Evolutionary conservation across 73 alveolate species (phyloP).

Genomic region (Paramecium tetraurelia): DNA sequence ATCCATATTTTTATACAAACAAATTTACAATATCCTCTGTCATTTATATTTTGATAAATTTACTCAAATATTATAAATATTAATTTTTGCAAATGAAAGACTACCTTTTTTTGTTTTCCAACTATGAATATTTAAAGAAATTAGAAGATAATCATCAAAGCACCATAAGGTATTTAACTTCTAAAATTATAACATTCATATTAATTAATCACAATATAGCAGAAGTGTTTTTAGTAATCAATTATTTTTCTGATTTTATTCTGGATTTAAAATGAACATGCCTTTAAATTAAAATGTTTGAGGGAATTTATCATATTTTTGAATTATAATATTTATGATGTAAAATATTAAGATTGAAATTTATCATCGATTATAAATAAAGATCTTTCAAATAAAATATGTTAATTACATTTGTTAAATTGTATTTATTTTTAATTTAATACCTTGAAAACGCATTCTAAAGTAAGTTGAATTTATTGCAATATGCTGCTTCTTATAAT

Average conservation of each 20-base stretch:
- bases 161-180: not conserved
- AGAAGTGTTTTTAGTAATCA: not conserved
- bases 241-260: no score
- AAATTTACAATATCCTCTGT: constrained; percentile 11
- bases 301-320: no score
- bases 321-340: no score
- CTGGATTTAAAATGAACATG: not conserved
- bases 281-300: not conserved
- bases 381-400: no score
- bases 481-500: no score
- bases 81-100: not conserved
- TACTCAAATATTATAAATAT: not conserved
- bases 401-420: no score
- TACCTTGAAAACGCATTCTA: no score
- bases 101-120: not conserved
- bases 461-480: no score
- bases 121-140: no score
- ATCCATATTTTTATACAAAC: not conserved
- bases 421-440: no score
- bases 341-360: no score
- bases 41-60: not conserved
- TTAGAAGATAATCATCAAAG: not conserved
- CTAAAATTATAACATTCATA: not conserved
- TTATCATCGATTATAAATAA: no score
- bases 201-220: not conserved